Evolutionary conservation across 768 basidiomycete species (phyloP), one percentile per base, ranked within the genome.

Genomic region (Auriscalpium vulgare): DNA sequence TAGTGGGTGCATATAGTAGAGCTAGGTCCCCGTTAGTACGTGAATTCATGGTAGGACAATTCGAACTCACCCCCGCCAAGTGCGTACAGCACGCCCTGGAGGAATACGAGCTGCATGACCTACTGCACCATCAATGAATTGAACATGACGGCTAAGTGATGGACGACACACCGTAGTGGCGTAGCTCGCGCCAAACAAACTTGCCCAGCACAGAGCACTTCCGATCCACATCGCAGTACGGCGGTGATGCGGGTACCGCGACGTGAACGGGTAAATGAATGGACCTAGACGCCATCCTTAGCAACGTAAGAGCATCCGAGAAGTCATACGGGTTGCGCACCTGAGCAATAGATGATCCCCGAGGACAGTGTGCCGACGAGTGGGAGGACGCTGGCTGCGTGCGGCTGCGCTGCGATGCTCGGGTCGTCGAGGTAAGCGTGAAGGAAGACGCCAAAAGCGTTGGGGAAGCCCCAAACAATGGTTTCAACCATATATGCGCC

Each of bases 271-370:
- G 40, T 65, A 62, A 11, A 67, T 21, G 3, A 66, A 23, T 21
- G 54, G 23, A 10, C 45, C 62, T 58, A 29, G 17, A 21, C 29
- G 14, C 35, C 13, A 3, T 21, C 21, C 21, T 21, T 21, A 21
- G 21, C 21, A 21, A 21, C 21, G 11, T 14, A 8, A 19, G 5
- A 46, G 37, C 13, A 54, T 34, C 19, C 16, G 16, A 8, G 34
- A 6, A 35, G 29, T 19, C 35, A 10, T 8, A 43, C 29, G 11
- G 34, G 10, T 10, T 10, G 36, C 59, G 19, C 52, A 66, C 69
- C 66, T 29, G 68, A 64, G 46, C 67, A 69, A 53, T 69, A 71
- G 17, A 70, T 70, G 34, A 70, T 63, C 1, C 69, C 69, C 34
- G 67, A 62, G 1, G 66, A 62, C 2, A 69, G 55, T 1, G 64